Conservation (phyloP, 371 early-diverging fungal genomes). For the Apophysomyces elegans region DNA sequence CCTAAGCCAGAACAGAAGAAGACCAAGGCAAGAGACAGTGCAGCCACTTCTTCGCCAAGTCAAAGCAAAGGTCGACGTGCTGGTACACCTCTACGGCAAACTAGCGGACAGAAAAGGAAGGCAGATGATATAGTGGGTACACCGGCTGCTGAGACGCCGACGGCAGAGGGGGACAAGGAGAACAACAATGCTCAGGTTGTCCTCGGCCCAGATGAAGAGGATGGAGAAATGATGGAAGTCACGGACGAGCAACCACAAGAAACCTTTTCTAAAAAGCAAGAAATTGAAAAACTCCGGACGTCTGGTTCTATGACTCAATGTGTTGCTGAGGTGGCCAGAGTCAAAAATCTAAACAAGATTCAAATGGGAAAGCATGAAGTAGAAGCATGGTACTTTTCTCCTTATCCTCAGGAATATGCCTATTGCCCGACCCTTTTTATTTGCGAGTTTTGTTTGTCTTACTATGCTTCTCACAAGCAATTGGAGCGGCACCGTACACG, state of each 20-base stretch:
- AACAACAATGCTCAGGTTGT: conserved; percentile 24
- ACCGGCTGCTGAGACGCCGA: conserved; percentile 16
- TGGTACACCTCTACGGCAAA: conserved; percentile 18
- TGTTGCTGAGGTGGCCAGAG: conserved; percentile 86
- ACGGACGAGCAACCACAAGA: conserved; percentile 20
- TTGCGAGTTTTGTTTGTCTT: conserved; percentile 93
- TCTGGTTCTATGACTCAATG: conserved; percentile 97
- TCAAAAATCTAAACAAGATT: conserved; percentile 93
- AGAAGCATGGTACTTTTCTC: conserved; percentile 98
- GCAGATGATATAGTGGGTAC: conserved; percentile 3
- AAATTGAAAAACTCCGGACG: conserved; percentile 89
- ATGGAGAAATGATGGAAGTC: conserved; percentile 30
- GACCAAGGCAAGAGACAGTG: conserved; percentile 49
- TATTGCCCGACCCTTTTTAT: conserved; percentile 81
- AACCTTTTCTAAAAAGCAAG: conserved; percentile 81
- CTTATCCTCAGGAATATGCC: conserved; percentile 88
- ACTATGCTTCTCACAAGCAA: conserved; percentile 71
- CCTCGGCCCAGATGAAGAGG: conserved; percentile 57
- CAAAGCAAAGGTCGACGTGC: conserved; percentile 18
- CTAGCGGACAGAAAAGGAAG: conserved; percentile 41
- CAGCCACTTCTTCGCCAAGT: conserved; percentile 29
- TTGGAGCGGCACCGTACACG: conserved; percentile 75
- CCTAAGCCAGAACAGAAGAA: conserved; percentile 73
- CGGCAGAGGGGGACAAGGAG: conserved; percentile 26
- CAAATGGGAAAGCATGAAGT: conserved; percentile 94